Evolutionary conservation across 805 yeast species (phyloP).

Genomic region (Wickerhamomyces alni): DNA sequence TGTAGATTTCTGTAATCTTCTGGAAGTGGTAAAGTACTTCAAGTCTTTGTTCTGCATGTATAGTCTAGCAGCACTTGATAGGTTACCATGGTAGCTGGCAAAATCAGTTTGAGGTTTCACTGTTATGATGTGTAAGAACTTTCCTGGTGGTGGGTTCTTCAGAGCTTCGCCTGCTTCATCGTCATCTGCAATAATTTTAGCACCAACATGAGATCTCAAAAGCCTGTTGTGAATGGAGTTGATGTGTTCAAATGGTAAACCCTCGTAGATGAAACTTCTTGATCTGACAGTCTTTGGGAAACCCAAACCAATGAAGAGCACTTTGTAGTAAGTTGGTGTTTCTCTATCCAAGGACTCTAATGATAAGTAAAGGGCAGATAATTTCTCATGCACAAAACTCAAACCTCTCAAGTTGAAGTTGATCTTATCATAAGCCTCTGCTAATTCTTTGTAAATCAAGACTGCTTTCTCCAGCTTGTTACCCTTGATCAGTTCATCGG

Average conservation of each 20-base stretch:
- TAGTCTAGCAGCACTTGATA: conserved; percentile 55
- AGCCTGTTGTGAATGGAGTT: conserved; percentile 76
- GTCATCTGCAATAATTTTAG: conserved; percentile 56
- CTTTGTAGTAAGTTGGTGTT: conserved; percentile 73
- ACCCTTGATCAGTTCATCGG: conserved; percentile 63
- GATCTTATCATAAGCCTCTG: conserved; percentile 64
- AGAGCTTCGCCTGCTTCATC: conserved; percentile 47
- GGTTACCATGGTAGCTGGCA: conserved; percentile 30
- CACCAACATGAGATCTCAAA: conserved; percentile 73
- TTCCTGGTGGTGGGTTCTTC: conserved; percentile 57
- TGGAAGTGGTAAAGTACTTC: conserved; percentile 60
- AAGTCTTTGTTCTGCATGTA: conserved; percentile 73
- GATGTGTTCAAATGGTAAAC: conserved; percentile 81
- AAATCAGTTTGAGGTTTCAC: conserved; percentile 64
- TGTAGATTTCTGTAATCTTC: conserved; percentile 68
- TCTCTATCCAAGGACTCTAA: conserved; percentile 66
- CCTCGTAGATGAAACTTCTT: conserved; percentile 76
- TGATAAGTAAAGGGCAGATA: conserved; percentile 61
- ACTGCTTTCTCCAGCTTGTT: conserved; percentile 75
- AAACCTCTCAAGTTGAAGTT: conserved; percentile 74
- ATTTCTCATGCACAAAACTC: conserved; percentile 60
- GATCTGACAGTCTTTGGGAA: conserved; percentile 76
- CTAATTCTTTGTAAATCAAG: conserved; percentile 68
- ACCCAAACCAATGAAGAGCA: conserved; percentile 76
- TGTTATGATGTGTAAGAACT: conserved; percentile 62